These are phyloP conservation scores for Camellia granthamiana DNA, from an alignment of 148 eudicot species.

Conservation along the genomic window DNA sequence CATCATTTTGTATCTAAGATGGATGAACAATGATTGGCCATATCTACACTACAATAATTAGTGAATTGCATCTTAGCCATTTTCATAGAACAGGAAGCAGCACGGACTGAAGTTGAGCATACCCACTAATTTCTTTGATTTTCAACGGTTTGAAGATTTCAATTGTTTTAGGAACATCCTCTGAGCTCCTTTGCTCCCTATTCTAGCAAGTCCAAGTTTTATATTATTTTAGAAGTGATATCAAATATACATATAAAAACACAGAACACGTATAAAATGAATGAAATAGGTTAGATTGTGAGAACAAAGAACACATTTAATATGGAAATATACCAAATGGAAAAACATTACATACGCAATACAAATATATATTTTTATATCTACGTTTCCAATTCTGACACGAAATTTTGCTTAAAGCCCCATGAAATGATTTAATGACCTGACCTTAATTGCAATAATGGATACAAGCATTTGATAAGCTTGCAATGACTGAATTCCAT, in stretches of 20 bases:
- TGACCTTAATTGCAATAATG: constrained; percentile 47
- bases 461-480: constrained; percentile 43
- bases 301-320: no score
- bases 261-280: no score
- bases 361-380: no score
- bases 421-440: neutral
- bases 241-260: neutral
- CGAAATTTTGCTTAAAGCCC: neutral
- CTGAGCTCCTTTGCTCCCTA: constrained; percentile 43
- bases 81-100: constrained; percentile 35
- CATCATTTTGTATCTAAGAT: no score
- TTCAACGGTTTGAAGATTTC: constrained; percentile 55
- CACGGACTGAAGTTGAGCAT: constrained; percentile 61
- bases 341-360: no score
- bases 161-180: constrained; percentile 41
- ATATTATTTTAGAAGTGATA: constrained; percentile 3
- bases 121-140: constrained; percentile 55
- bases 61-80: neutral
- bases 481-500: constrained; percentile 49
- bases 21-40: no score
- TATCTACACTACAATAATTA: no score
- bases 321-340: no score
- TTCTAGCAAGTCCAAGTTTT: constrained; percentile 29
- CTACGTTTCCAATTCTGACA: no score
- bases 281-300: neutral